Evolutionary conservation across 768 basidiomycete species (phyloP).

Genomic region (Cantharellus anzutake): DNA sequence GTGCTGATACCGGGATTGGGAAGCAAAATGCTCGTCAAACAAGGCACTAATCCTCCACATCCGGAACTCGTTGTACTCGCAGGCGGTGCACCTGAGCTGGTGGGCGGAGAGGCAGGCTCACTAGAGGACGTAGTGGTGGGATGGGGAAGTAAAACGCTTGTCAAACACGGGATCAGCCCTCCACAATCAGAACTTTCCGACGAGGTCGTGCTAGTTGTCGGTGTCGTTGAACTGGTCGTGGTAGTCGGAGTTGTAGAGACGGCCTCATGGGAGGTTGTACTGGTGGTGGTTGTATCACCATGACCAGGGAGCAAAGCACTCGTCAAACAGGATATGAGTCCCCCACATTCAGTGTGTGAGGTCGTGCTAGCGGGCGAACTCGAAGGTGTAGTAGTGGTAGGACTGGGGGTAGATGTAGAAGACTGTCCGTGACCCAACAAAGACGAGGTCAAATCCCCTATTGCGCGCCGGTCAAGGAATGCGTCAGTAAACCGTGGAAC

Average conservation of each 20-base stretch:
- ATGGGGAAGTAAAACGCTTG: not conserved
- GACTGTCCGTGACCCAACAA: not conserved
- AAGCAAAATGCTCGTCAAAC: not conserved
- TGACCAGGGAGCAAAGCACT: not conserved
- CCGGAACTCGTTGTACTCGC: constrained; percentile 3
- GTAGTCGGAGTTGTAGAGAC: not conserved
- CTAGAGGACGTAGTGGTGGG: constrained; percentile 3
- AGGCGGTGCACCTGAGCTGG: constrained; percentile 1
- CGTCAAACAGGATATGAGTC: not conserved
- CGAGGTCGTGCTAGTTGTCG: constrained; percentile 2
- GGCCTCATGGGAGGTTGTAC: constrained; percentile 3
- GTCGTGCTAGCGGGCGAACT: constrained; percentile 1
- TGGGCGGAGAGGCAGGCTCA: too few relatives aligned
- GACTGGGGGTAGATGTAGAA: not conserved
- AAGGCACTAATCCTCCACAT: not conserved
- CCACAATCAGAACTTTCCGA: not conserved
- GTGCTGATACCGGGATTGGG: not conserved
- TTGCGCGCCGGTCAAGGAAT: too few relatives aligned
- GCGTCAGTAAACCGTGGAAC: too few relatives aligned
- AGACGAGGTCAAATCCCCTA: too few relatives aligned
- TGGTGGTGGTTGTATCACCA: constrained; percentile 1
- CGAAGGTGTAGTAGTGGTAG: constrained; percentile 6
- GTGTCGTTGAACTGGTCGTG: constrained; percentile 2
- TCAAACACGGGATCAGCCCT: not conserved
- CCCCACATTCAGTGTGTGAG: not conserved